Evolutionary conservation across 352 stramenopile species (phyloP), one percentile per base, ranked within the genome.

Genomic region (Phytophthora litchii): DNA sequence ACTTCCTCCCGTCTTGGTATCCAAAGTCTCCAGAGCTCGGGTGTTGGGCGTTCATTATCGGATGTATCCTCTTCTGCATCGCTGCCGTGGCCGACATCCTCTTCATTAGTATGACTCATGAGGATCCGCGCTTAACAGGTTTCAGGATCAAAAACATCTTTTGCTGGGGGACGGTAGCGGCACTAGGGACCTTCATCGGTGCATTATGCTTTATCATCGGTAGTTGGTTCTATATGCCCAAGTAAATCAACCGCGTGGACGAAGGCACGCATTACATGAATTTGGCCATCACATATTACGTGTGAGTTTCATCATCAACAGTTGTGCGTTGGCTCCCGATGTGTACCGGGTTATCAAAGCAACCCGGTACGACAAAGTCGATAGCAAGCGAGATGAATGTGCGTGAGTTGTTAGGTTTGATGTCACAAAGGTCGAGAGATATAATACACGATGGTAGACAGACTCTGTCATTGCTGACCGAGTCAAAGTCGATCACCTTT

Each of bases 1-100:
- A 79, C 68, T 91, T 91, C 64, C 50, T 91, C 49, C 81, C 81
- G 1, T 62, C 77, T 17, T 86, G 73, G 64, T 91, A 91, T 49
- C 57, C 64, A 16, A 82, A 81, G 66, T 56, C 70, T 12, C 70
- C 78, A 3, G 72, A 71, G 44, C 68, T 88, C 42, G 81, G 81
- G 20, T 88, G 78, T 67, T 86, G 72, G 67, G 65, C 70, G 27
- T 91, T 91, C 68, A 68, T 91, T 29, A 61, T 86, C 36, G 81
- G 81, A 42, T 80, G 69, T 46, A 67, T 86, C 44, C 57, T 76
- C 38, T 91, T 91, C 52, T 83, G 68, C 53, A 31, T 84, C 42
- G 78, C 61, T 9, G 71, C 78, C 34, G 54, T 88, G n/a, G 62
- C 73, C 2, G 81, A 91, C 51, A 68, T 89, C 20, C 36, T 67